Evolutionary conservation across 805 yeast genomes (phyloP), one percentile per base, ranked within the genome.

Genomic region (Metschnikowia lochheadii): DNA sequence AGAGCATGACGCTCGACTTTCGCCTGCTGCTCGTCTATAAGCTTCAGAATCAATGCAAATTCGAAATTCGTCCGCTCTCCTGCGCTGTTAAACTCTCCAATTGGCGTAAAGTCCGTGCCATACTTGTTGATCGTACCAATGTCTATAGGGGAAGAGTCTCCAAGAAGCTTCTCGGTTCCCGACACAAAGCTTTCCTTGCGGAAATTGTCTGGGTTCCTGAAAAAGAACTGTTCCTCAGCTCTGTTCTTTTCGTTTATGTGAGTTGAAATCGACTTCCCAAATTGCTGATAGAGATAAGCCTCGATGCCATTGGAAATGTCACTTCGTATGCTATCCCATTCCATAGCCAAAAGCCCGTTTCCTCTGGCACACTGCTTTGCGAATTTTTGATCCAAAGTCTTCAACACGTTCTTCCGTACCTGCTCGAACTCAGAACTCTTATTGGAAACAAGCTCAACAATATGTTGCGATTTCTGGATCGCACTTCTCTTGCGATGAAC

Each of bases 271-370:
- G 38, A 32, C 46, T 64, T 66, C 4, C 77, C 77, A 46, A 63
- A 62, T 46, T 65, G 67, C 50, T 61, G 65, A 55, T 72, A 71
- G 33, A 69, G 42, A 49, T 63, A 63, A n/a, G 61, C 57, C 54
- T 73, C 78, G 21, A 72, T 57, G 8, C 76, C 75, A 48, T 63
- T 60, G 10, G 63, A 50, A 35, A 72, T 55, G 44, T 73, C 78
- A 49, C 66, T 62, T 31, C 77, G 55, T 35, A 73, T 66, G 48
- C 68, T 73, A 48, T 73, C 76, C 76, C 76, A 73, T 58, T 71
- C 77, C 56, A 73, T 69, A 2, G 68, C 73, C 21, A 72, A 42
- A 15, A 72, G 56, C 15, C 73, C 72, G 56, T 68, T 68, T 10
- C 64, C 65, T 7, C 64, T 55, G 4, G 68, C 60, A 51, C 69